A percentile compares a stretch with the other conserved stretches of the same genome.
phyloP scores from a whole-genome alignment of 1,284 basidiomycete genomes.

The Albatrellus sp. region DNA sequence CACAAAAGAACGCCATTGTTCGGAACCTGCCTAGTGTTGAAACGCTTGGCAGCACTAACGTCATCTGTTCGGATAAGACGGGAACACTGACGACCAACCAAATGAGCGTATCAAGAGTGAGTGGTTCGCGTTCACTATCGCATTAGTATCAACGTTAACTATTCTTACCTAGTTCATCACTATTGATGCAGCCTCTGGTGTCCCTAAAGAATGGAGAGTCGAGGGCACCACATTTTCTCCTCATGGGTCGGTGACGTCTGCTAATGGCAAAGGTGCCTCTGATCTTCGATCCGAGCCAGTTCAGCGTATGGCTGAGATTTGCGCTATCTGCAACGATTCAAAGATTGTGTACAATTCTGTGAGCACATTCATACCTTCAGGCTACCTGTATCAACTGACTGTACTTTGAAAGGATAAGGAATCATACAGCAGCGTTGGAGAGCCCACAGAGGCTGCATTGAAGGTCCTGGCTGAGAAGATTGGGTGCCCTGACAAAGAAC shows the following conservation, averaged over 20 bases:
- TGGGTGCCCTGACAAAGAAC: conserved; percentile 42
- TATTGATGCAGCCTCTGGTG: conserved; percentile 40
- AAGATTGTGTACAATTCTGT: conserved; percentile 80
- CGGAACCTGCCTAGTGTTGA: conserved; percentile 93
- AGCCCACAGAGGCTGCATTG: conserved; percentile 94
- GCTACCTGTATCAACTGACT: background rate
- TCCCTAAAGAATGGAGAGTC: conserved; percentile 63
- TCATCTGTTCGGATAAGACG: conserved; percentile 96
- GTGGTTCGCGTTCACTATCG: conserved; percentile 12
- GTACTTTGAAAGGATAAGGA: conserved; percentile 52
- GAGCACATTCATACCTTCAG: conserved; percentile 13
- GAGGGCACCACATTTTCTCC: conserved; percentile 89
- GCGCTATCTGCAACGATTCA: conserved; percentile 86
- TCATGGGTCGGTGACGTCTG: conserved; percentile 55
- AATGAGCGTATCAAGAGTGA: conserved; percentile 83
- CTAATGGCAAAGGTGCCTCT: conserved; percentile 45
- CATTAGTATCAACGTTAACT: background rate
- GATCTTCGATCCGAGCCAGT: conserved; percentile 64
- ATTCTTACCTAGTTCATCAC: conserved; percentile 53
- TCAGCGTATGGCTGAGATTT: conserved; percentile 78
- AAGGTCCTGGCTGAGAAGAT: conserved; percentile 91
- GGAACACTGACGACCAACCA: conserved; percentile 93
- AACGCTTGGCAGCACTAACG: conserved; percentile 91
- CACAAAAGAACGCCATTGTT: conserved; percentile 94
- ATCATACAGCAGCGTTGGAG: conserved; percentile 77